A percentile compares a stretch with the other conserved stretches of the same genome.
phyloP scores from a whole-genome alignment of 306 rosid genomes.

The Ochetophila trinervis region DNA sequence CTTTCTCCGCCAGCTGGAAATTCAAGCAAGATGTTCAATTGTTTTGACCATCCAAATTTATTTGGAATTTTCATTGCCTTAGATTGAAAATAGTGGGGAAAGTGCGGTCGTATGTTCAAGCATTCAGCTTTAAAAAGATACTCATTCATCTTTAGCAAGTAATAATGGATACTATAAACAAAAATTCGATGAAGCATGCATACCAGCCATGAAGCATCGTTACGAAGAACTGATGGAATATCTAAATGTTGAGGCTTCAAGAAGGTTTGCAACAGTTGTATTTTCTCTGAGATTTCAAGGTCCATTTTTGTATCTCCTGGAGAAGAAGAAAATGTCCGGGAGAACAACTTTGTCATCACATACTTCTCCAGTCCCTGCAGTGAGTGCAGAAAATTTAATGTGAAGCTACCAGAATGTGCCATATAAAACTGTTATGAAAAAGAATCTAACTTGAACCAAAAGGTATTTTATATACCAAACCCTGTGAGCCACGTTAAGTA shows the following conservation, averaged over 20 bases:
- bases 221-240: constrained; percentile 46
- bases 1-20: constrained; percentile 67
- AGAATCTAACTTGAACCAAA: neutral
- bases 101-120: neutral
- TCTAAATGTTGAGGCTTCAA: constrained; percentile 70
- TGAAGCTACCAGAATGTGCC: neutral
- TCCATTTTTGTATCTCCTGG: constrained; percentile 52
- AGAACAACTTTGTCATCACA: constrained; percentile 64
- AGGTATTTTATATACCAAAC: neutral
- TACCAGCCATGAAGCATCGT: constrained; percentile 69
- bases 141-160: neutral
- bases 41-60: too few relatives aligned
- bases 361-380: constrained; percentile 70
- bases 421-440: neutral
- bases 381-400: neutral
- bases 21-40: constrained; percentile 1
- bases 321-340: constrained; percentile 49
- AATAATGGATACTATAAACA: neutral
- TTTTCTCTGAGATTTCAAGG: constrained; percentile 46
- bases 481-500: neutral
- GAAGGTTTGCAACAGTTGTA: constrained; percentile 51
- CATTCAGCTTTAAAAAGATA: neutral
- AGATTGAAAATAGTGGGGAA: neutral
- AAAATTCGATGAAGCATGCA: constrained; percentile 3
- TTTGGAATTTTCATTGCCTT: too few relatives aligned